Percentiles rank a stretch among this genome's conserved stretches.
Conservation (phyloP, 805 yeast species). For the Myxozyma mucilagina region DNA sequence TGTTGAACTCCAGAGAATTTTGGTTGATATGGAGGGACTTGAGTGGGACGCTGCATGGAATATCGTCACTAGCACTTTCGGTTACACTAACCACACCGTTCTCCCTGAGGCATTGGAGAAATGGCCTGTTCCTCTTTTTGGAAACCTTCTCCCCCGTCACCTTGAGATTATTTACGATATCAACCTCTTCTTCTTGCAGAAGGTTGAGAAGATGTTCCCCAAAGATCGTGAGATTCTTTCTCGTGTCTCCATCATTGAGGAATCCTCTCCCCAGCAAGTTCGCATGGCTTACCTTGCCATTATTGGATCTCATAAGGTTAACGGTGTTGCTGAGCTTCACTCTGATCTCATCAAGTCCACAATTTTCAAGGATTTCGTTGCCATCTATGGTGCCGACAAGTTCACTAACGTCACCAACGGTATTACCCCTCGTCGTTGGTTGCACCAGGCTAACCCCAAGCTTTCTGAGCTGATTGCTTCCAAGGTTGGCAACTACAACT, state of each 20-base stretch:
- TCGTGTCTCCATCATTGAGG: slow-evolving; percentile 84
- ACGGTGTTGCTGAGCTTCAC: slow-evolving; percentile 95
- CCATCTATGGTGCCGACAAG: slow-evolving; percentile 74
- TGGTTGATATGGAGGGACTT: slow-evolving; percentile 79
- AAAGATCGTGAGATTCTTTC: slow-evolving; percentile 62
- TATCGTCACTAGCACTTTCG: slow-evolving; percentile 76
- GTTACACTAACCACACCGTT: slow-evolving; percentile 93
- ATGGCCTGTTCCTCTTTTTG: slow-evolving; percentile 86
- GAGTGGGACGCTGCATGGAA: slow-evolving; percentile 85
- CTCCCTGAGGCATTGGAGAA: slow-evolving; percentile 93
- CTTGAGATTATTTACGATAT: slow-evolving; percentile 86
- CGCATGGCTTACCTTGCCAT: slow-evolving; percentile 92
- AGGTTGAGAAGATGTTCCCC: slow-evolving; percentile 76
- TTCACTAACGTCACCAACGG: slow-evolving; percentile 94
- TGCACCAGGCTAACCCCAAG: slow-evolving; percentile 86
- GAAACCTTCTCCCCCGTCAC: slow-evolving; percentile 83
- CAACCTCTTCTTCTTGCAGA: slow-evolving; percentile 73
- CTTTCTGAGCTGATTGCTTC: slow-evolving; percentile 71
- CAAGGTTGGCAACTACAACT: slow-evolving; percentile 68
- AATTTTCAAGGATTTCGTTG: slow-evolving; percentile 86
- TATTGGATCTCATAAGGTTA: slow-evolving; percentile 88
- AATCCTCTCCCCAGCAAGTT: slow-evolving; percentile 73
- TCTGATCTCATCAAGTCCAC: slow-evolving; percentile 88
- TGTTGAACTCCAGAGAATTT: slow-evolving; percentile 82
- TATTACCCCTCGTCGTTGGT: slow-evolving; percentile 95